phyloP scores from a whole-genome alignment of 768 basidiomycete species.

The Pseudohyphozyma bogoriensis region DNA sequence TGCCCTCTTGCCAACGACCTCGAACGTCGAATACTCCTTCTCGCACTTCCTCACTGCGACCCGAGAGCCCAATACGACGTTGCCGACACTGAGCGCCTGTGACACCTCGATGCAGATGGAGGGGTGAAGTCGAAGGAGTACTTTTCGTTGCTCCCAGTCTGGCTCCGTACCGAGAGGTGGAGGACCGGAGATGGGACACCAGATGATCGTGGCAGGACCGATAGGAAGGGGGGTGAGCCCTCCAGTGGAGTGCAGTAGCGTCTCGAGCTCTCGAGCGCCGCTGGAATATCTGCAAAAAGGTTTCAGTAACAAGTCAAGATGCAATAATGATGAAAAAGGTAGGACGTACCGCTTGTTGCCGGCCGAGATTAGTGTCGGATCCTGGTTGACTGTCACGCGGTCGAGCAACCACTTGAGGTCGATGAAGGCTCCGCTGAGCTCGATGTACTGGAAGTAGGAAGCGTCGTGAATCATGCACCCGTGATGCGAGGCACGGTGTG shows the following conservation, averaged over 20 bases:
- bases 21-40: constrained; percentile 46
- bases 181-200: constrained; percentile 39
- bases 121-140: constrained; percentile 78
- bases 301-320: neutral
- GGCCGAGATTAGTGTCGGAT: constrained; percentile 14
- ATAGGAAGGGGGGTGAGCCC: no score
- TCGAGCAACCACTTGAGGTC: constrained; percentile 6
- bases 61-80: constrained; percentile 44
- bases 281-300: constrained; percentile 47
- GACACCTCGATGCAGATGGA: constrained; percentile 45
- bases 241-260: no score
- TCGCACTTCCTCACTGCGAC: constrained; percentile 43
- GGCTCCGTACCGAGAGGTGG: neutral
- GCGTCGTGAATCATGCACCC: constrained; percentile 82
- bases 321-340: no score
- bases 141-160: neutral
- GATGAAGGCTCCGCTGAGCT: constrained; percentile 14
- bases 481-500: constrained; percentile 76
- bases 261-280: constrained; percentile 59
- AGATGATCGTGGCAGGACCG: constrained; percentile 61
- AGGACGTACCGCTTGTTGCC: constrained; percentile 13
- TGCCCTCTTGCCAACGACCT: constrained; percentile 78
- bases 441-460: constrained; percentile 54
- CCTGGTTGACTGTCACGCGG: no score
- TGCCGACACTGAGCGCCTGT: constrained; percentile 1